Evolutionary conservation across 2,329 filamentous ascomycete genomes (phyloP).

Genomic region (Alternaria novae-zelandiae): DNA sequence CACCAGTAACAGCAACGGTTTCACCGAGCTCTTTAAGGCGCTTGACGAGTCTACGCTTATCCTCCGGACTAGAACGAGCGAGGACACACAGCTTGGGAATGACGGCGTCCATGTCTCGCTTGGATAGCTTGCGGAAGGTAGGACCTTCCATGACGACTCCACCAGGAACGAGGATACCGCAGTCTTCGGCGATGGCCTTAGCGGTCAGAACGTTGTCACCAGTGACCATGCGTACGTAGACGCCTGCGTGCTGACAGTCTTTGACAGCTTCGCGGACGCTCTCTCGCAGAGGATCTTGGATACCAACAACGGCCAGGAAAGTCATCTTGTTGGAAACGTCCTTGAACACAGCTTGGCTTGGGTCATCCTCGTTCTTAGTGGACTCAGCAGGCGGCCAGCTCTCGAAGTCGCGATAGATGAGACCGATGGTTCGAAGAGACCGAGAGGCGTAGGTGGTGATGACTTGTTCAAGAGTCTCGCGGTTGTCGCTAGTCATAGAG

Average conservation of each 20-base stretch:
- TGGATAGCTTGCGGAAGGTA: constrained; percentile 74
- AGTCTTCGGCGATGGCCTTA: constrained; percentile 78
- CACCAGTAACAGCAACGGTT: constrained; percentile 82
- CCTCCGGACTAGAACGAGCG: constrained; percentile 72
- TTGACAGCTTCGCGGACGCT: constrained; percentile 77
- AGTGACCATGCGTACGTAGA: constrained; percentile 84
- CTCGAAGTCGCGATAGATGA: constrained; percentile 83
- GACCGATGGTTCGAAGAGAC: constrained; percentile 83
- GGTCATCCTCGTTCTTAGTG: constrained; percentile 65
- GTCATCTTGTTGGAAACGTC: constrained; percentile 75
- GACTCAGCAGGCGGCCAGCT: constrained; percentile 75
- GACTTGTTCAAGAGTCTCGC: constrained; percentile 65
- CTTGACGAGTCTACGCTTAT: constrained; percentile 70
- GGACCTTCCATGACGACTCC: constrained; percentile 80
- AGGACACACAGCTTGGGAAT: constrained; percentile 71
- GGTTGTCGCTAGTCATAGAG: constrained; percentile 63
- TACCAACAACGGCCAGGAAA: constrained; percentile 76
- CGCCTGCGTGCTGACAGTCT: constrained; percentile 76
- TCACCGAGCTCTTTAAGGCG: constrained; percentile 71
- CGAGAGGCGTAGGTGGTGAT: constrained; percentile 80
- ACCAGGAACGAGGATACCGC: constrained; percentile 74
- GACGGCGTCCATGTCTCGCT: constrained; percentile 61
- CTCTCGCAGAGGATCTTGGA: constrained; percentile 78
- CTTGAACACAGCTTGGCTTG: constrained; percentile 68
- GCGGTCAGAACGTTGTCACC: constrained; percentile 83